Evolutionary conservation across 768 basidiomycete species (phyloP).

Genomic region (Pisolithus marmoratus): DNA sequence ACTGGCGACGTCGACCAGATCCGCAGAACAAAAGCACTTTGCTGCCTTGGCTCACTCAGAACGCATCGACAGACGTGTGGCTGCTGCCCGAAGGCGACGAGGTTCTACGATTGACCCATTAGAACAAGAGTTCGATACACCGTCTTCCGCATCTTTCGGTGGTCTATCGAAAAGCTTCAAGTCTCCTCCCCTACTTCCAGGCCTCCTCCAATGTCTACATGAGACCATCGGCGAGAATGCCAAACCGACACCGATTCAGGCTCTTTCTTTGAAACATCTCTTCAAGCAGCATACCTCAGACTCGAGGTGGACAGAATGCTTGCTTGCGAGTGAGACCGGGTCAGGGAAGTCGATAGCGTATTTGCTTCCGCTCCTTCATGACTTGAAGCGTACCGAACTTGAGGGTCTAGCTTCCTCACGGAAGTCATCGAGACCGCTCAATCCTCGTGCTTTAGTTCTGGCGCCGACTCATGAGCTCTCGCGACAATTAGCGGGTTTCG

Average conservation of each 20-base stretch:
- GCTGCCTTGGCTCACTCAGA: slow-evolving; percentile 9
- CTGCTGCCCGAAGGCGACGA: neutral
- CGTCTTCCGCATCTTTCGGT: slow-evolving; percentile 11
- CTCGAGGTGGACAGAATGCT: slow-evolving; percentile 35
- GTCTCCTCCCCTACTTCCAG: slow-evolving; percentile 66
- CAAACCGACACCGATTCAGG: slow-evolving; percentile 74
- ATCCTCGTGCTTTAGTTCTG: slow-evolving; percentile 75
- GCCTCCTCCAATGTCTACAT: slow-evolving; percentile 51
- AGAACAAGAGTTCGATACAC: slow-evolving; percentile 33
- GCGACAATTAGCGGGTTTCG: slow-evolving; percentile 68
- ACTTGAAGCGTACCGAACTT: slow-evolving; percentile 63
- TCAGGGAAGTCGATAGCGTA: slow-evolving; percentile 92
- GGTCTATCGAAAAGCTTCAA: slow-evolving; percentile 42
- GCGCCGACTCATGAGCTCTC: slow-evolving; percentile 89
- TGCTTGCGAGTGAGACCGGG: slow-evolving; percentile 86
- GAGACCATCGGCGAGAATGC: slow-evolving; percentile 53
- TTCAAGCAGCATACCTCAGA: slow-evolving; percentile 27
- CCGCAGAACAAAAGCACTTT: slow-evolving; percentile 5
- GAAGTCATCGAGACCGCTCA: slow-evolving; percentile 30
- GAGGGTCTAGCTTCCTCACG: slow-evolving; percentile 1
- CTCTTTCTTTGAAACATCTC: slow-evolving; percentile 63
- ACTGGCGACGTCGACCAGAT: neutral
- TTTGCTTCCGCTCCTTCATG: slow-evolving; percentile 76
- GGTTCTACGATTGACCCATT: slow-evolving; percentile 20
- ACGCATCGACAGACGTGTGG: slow-evolving; percentile 6